Percentiles rank a stretch among this genome's conserved stretches.
phyloP scores from a whole-genome alignment of 2,329 filamentous ascomycete species.

The Fusarium verrucosum region DNA sequence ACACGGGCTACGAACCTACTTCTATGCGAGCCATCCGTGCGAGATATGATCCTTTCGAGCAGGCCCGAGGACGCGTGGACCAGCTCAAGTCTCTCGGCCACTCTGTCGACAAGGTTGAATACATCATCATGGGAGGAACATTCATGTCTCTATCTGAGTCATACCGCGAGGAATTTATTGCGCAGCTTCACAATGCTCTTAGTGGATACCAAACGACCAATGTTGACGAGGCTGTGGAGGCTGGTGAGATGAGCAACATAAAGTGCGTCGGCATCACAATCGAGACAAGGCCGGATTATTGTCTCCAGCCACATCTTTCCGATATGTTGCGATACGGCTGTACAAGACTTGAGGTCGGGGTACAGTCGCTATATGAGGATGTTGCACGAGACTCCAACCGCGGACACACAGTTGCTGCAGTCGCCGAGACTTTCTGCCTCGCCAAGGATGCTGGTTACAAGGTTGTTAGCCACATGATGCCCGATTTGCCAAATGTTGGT shows the following conservation, averaged over 20 bases:
- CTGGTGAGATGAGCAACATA: constrained; percentile 94
- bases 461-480: constrained; percentile 99
- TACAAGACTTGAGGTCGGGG: constrained; percentile 91
- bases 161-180: constrained; percentile 93
- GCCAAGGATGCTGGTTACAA: constrained; percentile 99
- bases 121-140: constrained; percentile 99
- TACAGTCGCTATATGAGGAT: constrained; percentile 97
- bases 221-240: constrained; percentile 93
- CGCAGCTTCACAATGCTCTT: constrained; percentile 94
- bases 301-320: constrained; percentile 91
- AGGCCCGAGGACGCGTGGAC: constrained; percentile 93
- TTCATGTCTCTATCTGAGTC: constrained; percentile 95
- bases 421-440: constrained; percentile 96
- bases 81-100: constrained; percentile 96
- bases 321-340: constrained; percentile 98
- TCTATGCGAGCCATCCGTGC: constrained; percentile 98
- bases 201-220: constrained; percentile 94
- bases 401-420: constrained; percentile 93
- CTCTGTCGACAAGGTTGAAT: constrained; percentile 98
- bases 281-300: constrained; percentile 96
- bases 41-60: constrained; percentile 96
- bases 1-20: constrained; percentile 97
- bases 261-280: constrained; percentile 99
- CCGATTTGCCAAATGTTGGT: constrained; percentile 94
- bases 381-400: constrained; percentile 98